Base-by-base conservation (phyloP, 441 rosid species). In the Arabidopsis lyrata region DNA sequence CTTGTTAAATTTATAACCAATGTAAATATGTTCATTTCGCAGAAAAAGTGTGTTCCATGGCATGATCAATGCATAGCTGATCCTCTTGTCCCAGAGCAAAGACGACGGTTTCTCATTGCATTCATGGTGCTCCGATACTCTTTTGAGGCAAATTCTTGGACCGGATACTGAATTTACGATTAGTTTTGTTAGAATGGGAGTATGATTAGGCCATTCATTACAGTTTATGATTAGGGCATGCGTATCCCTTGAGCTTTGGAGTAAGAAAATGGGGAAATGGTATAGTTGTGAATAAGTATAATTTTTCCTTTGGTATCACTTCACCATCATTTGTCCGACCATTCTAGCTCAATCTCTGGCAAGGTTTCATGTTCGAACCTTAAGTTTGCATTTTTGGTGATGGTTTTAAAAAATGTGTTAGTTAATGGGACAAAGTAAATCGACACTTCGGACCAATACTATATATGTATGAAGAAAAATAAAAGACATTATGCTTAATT, bases 21-120 rank as follows among this genome's bases (percentile, higher is more conserved):
- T 58, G 16, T 34, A 3, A 61, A 34, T 39, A 31, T 61, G 47
- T 74, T 71, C 14, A 45, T 81, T 81, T 81, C 10, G 74, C 97
- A 95, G 97, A 95, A 56, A 95, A 92, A 85, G 90, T 92, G 22
- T 95, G 99, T 75, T 89, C 93, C 74, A 14, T 78, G 78, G 87
- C 88, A 82, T 94, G 86, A 93, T 64, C 66, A 39, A 52, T 52
- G 75, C 53, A 34, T 47, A 44, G 69, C 50, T 48, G 72, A 34
- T 42, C 29, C 45, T 38, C 59, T 75, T 16, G 57, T 32, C 55
- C 41, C 34, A 1, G 7, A 31, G 73, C 11, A 59, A 42, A 59
- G 61, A 15, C 10, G 36, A 32, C 4, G 41, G 69, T 7, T 72
- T 44, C 53, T 76, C 62, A 63, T 54, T 52, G 6, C 66, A 68